Percentiles rank a stretch among this genome's conserved stretches.
Conservation (phyloP, 257 asterid species). For the Mentha longifolia region DNA sequence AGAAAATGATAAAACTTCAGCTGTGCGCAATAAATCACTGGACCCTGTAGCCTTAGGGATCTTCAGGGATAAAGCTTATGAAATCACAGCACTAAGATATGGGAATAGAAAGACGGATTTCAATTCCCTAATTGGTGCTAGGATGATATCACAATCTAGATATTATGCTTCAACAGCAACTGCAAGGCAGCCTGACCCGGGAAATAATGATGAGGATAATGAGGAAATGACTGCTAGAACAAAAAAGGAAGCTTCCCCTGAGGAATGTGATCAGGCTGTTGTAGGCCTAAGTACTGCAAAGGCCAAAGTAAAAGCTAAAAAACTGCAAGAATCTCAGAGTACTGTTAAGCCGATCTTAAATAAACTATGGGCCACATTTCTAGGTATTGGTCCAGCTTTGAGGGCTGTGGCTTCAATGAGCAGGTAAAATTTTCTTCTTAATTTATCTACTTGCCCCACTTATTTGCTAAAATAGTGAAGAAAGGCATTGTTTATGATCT, state of each 20-base stretch:
- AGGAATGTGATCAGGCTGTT: constrained; percentile 96
- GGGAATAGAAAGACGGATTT: constrained; percentile 46
- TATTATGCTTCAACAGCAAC: constrained; percentile 71
- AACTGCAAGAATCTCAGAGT: constrained; percentile 63
- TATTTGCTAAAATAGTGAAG: constrained; percentile 7
- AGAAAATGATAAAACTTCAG: constrained; percentile 39
- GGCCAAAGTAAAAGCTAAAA: constrained; percentile 85
- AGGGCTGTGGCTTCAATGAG: constrained; percentile 83
- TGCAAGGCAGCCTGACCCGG: constrained; percentile 64
- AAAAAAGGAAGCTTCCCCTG: constrained; percentile 87
- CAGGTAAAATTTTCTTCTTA: constrained; percentile 50
- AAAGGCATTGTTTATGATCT: constrained; percentile 21
- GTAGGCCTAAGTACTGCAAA: constrained; percentile 77
- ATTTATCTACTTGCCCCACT: not conserved
- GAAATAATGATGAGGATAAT: constrained; percentile 61
- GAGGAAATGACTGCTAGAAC: constrained; percentile 56
- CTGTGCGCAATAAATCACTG: constrained; percentile 35
- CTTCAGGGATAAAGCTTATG: constrained; percentile 41
- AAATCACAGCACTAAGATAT: constrained; percentile 36
- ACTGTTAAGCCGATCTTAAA: constrained; percentile 49
- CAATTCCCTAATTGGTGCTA: constrained; percentile 39
- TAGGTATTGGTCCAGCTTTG: constrained; percentile 84
- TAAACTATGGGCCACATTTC: constrained; percentile 63
- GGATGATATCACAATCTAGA: constrained; percentile 49
- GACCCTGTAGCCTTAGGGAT: constrained; percentile 42